Conservation (phyloP, 306 rosid genomes). For the Quercus wislizeni region DNA sequence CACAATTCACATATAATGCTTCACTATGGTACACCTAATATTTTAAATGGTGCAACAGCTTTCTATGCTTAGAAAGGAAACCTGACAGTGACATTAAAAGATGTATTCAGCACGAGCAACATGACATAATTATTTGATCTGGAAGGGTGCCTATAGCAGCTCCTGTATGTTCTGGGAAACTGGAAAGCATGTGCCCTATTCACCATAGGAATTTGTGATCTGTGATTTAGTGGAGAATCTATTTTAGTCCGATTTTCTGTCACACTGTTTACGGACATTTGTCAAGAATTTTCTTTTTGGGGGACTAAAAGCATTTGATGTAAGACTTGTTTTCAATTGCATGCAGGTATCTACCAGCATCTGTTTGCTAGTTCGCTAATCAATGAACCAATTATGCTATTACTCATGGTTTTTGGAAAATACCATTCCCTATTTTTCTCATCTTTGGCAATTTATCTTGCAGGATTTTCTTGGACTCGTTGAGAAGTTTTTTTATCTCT, state of each 20-base stretch:
- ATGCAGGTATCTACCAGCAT: neutral
- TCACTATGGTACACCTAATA: neutral
- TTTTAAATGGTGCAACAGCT: neutral
- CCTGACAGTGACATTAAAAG: neutral
- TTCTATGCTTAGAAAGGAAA: neutral
- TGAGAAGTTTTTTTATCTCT: constrained; percentile 87
- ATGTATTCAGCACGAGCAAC: neutral
- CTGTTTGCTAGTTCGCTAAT: neutral
- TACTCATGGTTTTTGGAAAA: neutral
- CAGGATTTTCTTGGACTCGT: constrained; percentile 95
- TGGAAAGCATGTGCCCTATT: neutral
- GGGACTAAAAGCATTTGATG: neutral
- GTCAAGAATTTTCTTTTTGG: neutral
- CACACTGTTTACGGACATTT: neutral
- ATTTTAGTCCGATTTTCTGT: neutral
- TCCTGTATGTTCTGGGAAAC: neutral
- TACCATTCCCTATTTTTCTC: constrained; percentile 24
- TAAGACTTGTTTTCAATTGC: neutral
- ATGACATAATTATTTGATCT: neutral
- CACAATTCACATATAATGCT: neutral
- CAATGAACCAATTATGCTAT: neutral
- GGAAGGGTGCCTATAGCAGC: neutral
- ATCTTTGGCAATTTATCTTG: constrained; percentile 26
- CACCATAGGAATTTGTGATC: neutral
- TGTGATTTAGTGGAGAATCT: neutral